These are phyloP conservation scores for Debaryomycetaceae sp. DNA, from an alignment of 1,139 yeast genomes.

Conservation along the genomic window DNA sequence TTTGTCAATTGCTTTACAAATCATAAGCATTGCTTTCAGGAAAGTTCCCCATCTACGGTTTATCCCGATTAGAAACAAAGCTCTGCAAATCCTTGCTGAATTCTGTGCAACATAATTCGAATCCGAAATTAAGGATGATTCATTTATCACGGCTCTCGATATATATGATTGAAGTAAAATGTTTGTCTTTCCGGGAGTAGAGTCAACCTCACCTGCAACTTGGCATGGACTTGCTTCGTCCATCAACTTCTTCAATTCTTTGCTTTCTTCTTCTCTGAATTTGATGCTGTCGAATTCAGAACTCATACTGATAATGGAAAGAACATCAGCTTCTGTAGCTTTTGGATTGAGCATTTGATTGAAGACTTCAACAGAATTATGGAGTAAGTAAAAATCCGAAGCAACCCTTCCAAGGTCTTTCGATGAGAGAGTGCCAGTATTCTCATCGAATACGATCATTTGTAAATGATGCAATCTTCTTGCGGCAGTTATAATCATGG, in stretches of 20 bases:
- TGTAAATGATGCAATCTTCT: constrained; percentile 76
- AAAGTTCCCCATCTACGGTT: constrained; percentile 88
- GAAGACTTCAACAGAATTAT: constrained; percentile 85
- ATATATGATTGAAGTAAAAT: constrained; percentile 84
- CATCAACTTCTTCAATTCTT: constrained; percentile 62
- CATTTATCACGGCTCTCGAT: constrained; percentile 67
- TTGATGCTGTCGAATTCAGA: constrained; percentile 91
- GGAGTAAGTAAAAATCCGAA: constrained; percentile 84
- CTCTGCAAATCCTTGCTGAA: constrained; percentile 88
- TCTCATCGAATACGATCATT: constrained; percentile 90
- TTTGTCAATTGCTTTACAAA: constrained; percentile 84
- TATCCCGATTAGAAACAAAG: constrained; percentile 79
- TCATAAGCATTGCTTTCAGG: constrained; percentile 66
- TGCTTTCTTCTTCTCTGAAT: constrained; percentile 81
- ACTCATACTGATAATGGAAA: constrained; percentile 88
- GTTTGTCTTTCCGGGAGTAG: constrained; percentile 85
- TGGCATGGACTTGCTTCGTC: constrained; percentile 74
- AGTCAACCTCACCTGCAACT: constrained; percentile 71
- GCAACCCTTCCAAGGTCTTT: constrained; percentile 94
- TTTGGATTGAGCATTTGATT: constrained; percentile 78
- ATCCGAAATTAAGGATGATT: constrained; percentile 82
- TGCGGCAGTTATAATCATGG: constrained; percentile 77
- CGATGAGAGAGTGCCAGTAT: constrained; percentile 72
- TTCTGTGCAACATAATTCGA: constrained; percentile 94
- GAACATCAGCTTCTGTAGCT: constrained; percentile 89